Evolutionary conservation across 331 rosid genomes (phyloP), one percentile per base, ranked within the genome.

Genomic region (Quercus lobata): DNA sequence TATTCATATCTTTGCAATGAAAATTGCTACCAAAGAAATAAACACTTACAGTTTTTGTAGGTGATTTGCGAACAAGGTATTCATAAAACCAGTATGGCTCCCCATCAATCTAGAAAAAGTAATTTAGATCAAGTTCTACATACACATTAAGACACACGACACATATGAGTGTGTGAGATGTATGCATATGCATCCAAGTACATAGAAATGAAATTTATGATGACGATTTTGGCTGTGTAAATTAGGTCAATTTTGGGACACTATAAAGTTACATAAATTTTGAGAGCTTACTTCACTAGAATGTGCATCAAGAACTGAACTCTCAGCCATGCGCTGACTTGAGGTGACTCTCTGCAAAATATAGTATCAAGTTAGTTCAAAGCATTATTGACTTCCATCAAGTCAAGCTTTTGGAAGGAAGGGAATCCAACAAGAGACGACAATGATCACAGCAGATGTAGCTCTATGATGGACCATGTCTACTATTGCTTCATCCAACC

Each of bases 61-160:
- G 98, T 71, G 98, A 92, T 87, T 96, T 96, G 65, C 97, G 99
- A 84, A 96, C 94, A 78, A 96, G 94, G 86, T 91, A 93, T 82
- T 93, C 98, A 78, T 89, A 88, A 72, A 85, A 91, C 99, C 99
- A 96, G 78, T 93, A 96, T 56, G 89, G 89, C 83, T 82, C 91
- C 16, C 97, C 99, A 79, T 90, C 93, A 80, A 96, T 85, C 98
- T 96, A 93, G 72, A 84, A 75, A 37, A 82, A 81, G 35, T 29
- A 32, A 69, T 68, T 46, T 71, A 55, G 55, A 80, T 44, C 37
- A 79, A 75, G 82, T 53, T 82, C 57, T 77, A 62, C 54, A 15
- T 41, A 70, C 35, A 24, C 32, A 71, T 35, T 11, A 11, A 52
- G 41, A 35, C 27, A 5, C n/a, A 34, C 0, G 12, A 32, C 72